Evolutionary conservation across 805 yeast genomes (phyloP), one percentile per base, ranked within the genome.

Genomic region (Wickerhamomyces sydowiorum): DNA sequence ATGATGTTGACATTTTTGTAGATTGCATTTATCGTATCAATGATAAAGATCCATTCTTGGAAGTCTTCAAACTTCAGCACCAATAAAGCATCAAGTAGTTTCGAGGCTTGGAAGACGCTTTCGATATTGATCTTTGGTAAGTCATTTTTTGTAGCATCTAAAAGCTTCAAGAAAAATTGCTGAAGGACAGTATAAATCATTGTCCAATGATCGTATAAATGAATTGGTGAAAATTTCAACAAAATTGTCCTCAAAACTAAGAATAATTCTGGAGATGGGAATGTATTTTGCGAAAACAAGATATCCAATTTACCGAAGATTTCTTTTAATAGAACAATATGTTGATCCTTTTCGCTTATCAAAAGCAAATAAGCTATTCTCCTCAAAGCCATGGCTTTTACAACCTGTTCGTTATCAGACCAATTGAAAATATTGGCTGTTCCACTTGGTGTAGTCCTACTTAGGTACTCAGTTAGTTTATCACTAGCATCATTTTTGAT

Each of bases 21-120:
- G 24, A 75, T 69, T 17, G 82, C 78, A 45, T 79, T 82, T 15
- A 79, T 70, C 15, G 76, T 79, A 51, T 84, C 87, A 22, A 80
- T 72, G 10, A 91, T 75, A 56, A 88, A 93, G 2, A 93, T 66
- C 98, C 98, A 91, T 53, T 88, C 93, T 47, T 76, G 63, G 82
- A 68, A 91, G 72, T 88, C 96, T 56, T 90, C 97, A 33, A 73
- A 72, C 29, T 80, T 77, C 43, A 89, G 51, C 2, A 83, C 68
- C 18, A 91, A 59, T 19, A 89, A 59, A 24, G 85, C 72, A 56
- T 91, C 99, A 37, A 93, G 65, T 14, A 93, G 65, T 59, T 90
- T 91, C 53, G 88, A 82, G 0, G 83, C 85, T 42, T 76, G 75
- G 27, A 82, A 64, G 3, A 78, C 50, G 13, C 75, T 55, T 20